Conservation (phyloP, 495 filamentous ascomycete species). For the Annulohypoxylon maeteangense region DNA sequence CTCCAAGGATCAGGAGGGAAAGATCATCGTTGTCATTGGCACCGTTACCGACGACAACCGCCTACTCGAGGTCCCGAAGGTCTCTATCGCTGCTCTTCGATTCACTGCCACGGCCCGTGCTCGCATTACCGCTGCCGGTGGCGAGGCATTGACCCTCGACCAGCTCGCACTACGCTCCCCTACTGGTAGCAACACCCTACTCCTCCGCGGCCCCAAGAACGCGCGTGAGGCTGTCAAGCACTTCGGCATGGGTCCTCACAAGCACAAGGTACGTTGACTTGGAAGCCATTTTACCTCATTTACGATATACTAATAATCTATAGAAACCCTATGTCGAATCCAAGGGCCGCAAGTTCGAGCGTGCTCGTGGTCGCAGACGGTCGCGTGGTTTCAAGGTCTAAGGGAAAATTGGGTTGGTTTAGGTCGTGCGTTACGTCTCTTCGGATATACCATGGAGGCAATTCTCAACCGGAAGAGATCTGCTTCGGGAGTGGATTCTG, state of each 20-base stretch:
- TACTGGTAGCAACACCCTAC: conserved; percentile 92
- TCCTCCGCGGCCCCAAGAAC: conserved; percentile 97
- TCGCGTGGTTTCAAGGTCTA: conserved; percentile 99
- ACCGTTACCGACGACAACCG: conserved; percentile 98
- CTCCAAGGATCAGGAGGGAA: conserved; percentile 75
- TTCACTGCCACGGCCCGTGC: conserved; percentile 96
- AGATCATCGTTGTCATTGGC: conserved; percentile 91
- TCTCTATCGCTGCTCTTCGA: conserved; percentile 89
- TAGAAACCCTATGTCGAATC: conserved; percentile 95
- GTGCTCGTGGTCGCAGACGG: conserved; percentile 94
- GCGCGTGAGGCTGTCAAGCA: conserved; percentile 97
- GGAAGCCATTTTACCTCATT: neutral
- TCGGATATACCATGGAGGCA: conserved; percentile 43
- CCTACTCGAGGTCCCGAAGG: conserved; percentile 86
- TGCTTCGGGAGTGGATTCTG: conserved; percentile 47
- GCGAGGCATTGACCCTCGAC: conserved; percentile 93
- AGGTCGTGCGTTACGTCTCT: conserved; percentile 46
- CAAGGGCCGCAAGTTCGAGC: conserved; percentile 99
- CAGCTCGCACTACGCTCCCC: conserved; percentile 93
- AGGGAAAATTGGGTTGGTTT: conserved; percentile 50
- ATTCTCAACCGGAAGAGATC: conserved; percentile 39
- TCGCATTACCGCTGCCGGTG: conserved; percentile 89
- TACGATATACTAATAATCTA: conserved; percentile 20
- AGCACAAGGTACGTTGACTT: conserved; percentile 80
- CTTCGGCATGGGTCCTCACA: conserved; percentile 97